Base-by-base conservation (phyloP, 2,329 filamentous ascomycete species). In the Fonsecaea monophora region DNA sequence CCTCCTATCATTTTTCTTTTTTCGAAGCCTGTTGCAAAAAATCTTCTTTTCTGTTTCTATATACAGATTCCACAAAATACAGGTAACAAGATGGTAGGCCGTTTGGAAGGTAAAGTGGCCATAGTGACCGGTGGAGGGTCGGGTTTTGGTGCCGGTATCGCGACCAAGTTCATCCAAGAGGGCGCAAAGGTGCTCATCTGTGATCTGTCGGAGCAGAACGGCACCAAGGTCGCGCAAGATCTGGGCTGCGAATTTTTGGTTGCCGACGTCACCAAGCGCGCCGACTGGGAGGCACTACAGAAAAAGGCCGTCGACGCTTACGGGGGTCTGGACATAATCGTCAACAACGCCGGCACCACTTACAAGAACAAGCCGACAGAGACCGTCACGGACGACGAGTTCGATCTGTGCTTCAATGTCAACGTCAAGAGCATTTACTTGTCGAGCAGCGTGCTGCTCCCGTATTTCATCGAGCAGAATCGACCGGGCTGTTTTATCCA, bases 281-380 rank as follows among this genome's bases (percentile, higher is more conserved):
- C 63, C 4, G 67, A 71, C 37, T 72, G 70, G 70, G 67, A 71
- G 48, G 62, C 69, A 9, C 34, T 84, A n/a, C 82, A 83, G 71
- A 71, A 78, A 45, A 71, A 74, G 2, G 77, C 78, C 9, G 60
- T 81, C 9, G 73, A 76, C 42, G 78, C 82, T 64, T 80, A 83
- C 69, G 80, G 80, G 9, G 75, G 77, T 60, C 76, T 85, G 54
- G 82, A 85, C 69, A 82, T 85, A 64, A 78, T 84, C 3, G 76
- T 84, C 70, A 84, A 84, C 73, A 84, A 82, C 13, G 77, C 84
- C 38, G 82, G 83, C 53, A 83, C 82, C 75, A 81, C 82, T 37
- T 73, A 82, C 53, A 82, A 82, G 6, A 72, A 72, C 61, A 72
- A 78, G 75, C 76, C 79, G 5, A 80, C 82, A 34, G 73, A 74